Percentiles rank a stretch among this genome's conserved stretches.
Conservation (phyloP, 192 early-diverging fungal genomes). For the Rhizophagus sp. region DNA sequence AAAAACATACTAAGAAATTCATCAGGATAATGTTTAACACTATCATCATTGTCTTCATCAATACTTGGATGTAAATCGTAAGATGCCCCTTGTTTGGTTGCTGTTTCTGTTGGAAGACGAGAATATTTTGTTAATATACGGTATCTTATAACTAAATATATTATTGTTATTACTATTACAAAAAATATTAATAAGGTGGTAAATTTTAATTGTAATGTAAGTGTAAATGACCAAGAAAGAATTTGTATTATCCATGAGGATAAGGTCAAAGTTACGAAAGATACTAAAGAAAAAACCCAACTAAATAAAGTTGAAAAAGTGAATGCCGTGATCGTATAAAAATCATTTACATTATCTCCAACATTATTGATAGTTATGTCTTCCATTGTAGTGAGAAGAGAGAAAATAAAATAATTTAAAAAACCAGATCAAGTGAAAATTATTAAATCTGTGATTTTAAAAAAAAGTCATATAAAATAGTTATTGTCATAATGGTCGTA, state of each 20-base stretch:
- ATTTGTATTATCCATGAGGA: slow-evolving; percentile 53
- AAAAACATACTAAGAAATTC: slow-evolving; percentile 83
- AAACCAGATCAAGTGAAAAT: too few relatives aligned
- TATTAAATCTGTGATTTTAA: too few relatives aligned
- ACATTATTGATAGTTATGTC: too few relatives aligned
- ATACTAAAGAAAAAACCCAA: slow-evolving; percentile 42
- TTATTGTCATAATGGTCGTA: too few relatives aligned
- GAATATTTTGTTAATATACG: slow-evolving; percentile 72
- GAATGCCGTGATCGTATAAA: slow-evolving; percentile 18
- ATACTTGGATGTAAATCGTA: slow-evolving; percentile 80
- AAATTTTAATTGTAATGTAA: slow-evolving; percentile 64
- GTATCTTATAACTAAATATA: slow-evolving; percentile 70
- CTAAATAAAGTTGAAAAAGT: slow-evolving; percentile 27
- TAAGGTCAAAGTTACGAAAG: slow-evolving; percentile 54
- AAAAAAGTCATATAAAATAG: too few relatives aligned
- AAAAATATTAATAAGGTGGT: slow-evolving; percentile 46
- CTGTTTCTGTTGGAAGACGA: slow-evolving; percentile 57
- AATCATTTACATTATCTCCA: not conserved
- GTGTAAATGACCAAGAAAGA: slow-evolving; percentile 64
- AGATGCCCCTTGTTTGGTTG: slow-evolving; percentile 39
- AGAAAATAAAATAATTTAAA: too few relatives aligned
- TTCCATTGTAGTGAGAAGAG: too few relatives aligned
- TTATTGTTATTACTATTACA: slow-evolving; percentile 28
- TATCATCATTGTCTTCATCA: slow-evolving; percentile 54
- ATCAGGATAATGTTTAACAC: slow-evolving; percentile 56